Base-by-base conservation (phyloP, 176 grass and related monocot genomes). In the Oryza punctata region DNA sequence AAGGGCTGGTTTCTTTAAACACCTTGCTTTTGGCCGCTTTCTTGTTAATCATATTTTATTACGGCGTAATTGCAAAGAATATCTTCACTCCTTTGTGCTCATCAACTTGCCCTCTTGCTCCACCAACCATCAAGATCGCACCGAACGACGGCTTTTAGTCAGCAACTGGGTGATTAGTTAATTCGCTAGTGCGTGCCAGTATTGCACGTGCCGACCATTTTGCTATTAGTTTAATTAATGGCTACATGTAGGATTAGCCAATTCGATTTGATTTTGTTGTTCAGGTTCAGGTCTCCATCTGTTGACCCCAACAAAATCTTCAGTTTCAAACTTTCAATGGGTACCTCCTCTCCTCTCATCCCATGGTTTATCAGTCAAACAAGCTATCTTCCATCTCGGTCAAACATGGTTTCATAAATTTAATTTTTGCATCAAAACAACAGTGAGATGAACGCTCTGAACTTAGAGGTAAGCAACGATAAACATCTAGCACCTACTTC, bases 241-340 rank as follows among this genome's bases (percentile, higher is more conserved):
- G 24, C 16, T 6, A 32, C 57, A 9, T 60, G 8, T 10, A 10
- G 14, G n/a, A 61, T 61, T 61, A 61, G 57, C 57, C 24, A 16
- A 11, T 61, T 16, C 16, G 18, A 29, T 72, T 24, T 30, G 33
- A 15, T 25, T 30, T 73, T 90, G 83, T 44, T 27, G 82, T 78
- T 16, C 78, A 72, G 59, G 52, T 57, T 57, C 52, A 57, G 72
- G 88, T 89, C 80, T 52, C 71, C 49, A 21, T 83, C 59, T 49
- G 41, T 84, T 84, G 43, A 49, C 71, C 43, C 12, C 37, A 38
- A 38, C 54, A 60, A 50, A 49, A 66, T 8, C 28, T 37, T 52
- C 71, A 37, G 71, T 64, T 33, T 67, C 35, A 12, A 41, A 37
- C 61, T 64, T 33, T 67, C 35, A 12, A 41, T 41, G 61, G 64